Evolutionary conservation across 1,139 yeast species (phyloP).

Genomic region (Kurtzmaniella quercitrusa): DNA sequence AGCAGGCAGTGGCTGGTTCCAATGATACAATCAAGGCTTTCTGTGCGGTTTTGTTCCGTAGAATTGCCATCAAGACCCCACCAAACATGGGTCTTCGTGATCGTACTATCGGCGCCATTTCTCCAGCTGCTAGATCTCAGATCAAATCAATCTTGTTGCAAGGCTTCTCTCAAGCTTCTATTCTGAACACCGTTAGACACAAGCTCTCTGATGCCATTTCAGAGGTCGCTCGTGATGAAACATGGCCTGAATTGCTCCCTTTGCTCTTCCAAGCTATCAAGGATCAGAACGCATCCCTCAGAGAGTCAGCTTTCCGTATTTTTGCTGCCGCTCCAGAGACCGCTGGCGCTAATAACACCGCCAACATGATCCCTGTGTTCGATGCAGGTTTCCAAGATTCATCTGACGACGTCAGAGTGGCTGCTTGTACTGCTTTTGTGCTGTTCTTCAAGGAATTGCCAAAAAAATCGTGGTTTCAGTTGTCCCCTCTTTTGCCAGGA

Average conservation of each 20-base stretch:
- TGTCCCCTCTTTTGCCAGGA: conserved; percentile 78
- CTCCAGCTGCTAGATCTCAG: conserved; percentile 55
- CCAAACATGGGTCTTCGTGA: conserved; percentile 61
- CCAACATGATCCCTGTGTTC: conserved; percentile 64
- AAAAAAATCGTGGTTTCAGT: conserved; percentile 68
- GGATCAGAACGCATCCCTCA: conserved; percentile 61
- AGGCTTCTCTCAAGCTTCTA: conserved; percentile 67
- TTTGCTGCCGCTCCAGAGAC: conserved; percentile 81
- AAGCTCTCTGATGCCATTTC: conserved; percentile 93
- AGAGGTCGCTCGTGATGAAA: conserved; percentile 75
- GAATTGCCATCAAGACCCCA: conserved; percentile 79
- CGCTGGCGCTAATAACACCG: conserved; percentile 55
- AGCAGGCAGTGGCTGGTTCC: conserved; percentile 64
- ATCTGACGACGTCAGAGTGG: conserved; percentile 79
- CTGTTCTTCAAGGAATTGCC: conserved; percentile 83
- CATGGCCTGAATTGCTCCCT: conserved; percentile 78
- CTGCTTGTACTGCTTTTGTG: conserved; percentile 90
- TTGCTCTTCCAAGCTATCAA: conserved; percentile 67
- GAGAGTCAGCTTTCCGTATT: conserved; percentile 91
- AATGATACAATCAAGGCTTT: conserved; percentile 57
- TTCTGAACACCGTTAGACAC: conserved; percentile 74
- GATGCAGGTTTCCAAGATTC: conserved; percentile 75
- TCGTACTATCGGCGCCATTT: conserved; percentile 70
- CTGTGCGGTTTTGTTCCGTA: conserved; percentile 83
- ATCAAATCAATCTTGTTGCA: conserved; percentile 63